Percentiles rank a stretch among this genome's conserved stretches.
These are phyloP conservation scores for Akanthomyces uredinophilus DNA, from an alignment of 2,329 filamentous ascomycete genomes.

Conservation along the genomic window DNA sequence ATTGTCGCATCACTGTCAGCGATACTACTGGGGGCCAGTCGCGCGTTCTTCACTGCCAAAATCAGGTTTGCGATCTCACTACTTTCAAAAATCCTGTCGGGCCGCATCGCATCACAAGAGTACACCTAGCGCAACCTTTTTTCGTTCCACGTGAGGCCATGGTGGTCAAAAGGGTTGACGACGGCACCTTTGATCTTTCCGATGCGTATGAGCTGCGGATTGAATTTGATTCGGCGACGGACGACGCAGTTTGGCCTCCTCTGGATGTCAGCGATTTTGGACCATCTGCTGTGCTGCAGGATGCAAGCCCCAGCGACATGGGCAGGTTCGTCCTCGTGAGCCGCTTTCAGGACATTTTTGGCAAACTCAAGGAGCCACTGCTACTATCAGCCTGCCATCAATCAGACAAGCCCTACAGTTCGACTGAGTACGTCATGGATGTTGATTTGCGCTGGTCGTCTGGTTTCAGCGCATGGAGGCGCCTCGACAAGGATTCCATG, in stretches of 20 bases:
- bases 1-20: slow-evolving; percentile 34
- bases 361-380: slow-evolving; percentile 34
- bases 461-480: slow-evolving; percentile 31
- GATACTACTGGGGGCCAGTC: slow-evolving; percentile 31
- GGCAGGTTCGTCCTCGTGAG: slow-evolving; percentile 36
- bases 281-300: neutral
- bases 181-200: slow-evolving; percentile 42
- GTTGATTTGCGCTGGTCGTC: slow-evolving; percentile 44
- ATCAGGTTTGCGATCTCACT: slow-evolving; percentile 48
- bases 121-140: slow-evolving; percentile 46
- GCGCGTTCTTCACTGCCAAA: slow-evolving; percentile 47
- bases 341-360: slow-evolving; percentile 37
- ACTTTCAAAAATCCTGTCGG: slow-evolving; percentile 44
- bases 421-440: slow-evolving; percentile 44
- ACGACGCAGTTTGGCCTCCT: slow-evolving; percentile 46
- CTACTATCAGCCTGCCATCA: slow-evolving; percentile 24
- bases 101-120: slow-evolving; percentile 41
- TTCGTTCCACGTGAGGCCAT: slow-evolving; percentile 48
- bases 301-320: slow-evolving; percentile 18
- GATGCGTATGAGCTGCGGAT: slow-evolving; percentile 46
- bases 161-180: slow-evolving; percentile 42
- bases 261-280: slow-evolving; percentile 26
- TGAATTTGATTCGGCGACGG: slow-evolving; percentile 48
- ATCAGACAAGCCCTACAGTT: slow-evolving; percentile 20
- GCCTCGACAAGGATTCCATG: slow-evolving; percentile 38